Evolutionary conservation across 306 rosid genomes (phyloP).

Genomic region (Prunus fruticosa): DNA sequence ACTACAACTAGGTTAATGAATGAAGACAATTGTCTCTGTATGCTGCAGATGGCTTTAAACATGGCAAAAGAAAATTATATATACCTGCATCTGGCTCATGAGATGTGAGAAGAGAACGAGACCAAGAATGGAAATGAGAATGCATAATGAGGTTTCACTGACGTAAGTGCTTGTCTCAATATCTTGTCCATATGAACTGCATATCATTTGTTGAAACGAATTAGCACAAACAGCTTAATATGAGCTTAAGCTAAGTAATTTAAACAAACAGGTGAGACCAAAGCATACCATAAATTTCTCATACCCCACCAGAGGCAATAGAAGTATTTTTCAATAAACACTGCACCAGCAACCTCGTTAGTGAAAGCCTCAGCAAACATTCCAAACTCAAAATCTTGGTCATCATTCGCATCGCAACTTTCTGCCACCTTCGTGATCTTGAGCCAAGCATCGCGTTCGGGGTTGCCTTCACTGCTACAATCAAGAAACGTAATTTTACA

Average conservation of each 20-base stretch:
- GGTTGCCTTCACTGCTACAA: conserved; percentile 26
- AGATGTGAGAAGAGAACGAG: conserved; percentile 83
- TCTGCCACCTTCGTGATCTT: conserved; percentile 35
- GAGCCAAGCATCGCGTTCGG: conserved; percentile 55
- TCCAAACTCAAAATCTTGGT: conserved; percentile 55
- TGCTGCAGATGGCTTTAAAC: neutral
- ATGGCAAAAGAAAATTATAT: neutral
- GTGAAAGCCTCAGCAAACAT: conserved; percentile 79
- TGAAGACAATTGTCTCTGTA: neutral
- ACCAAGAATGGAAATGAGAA: conserved; percentile 65
- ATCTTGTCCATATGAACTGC: conserved; percentile 83
- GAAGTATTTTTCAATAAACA: conserved; percentile 60
- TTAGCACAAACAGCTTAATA: neutral
- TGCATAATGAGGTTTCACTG: conserved; percentile 60
- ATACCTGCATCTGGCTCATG: conserved; percentile 92
- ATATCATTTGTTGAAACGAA: conserved; percentile 6
- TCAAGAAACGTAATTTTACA: conserved; percentile 57
- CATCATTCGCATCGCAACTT: conserved; percentile 57
- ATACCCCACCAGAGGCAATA: conserved; percentile 98
- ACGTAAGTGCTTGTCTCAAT: conserved; percentile 41
- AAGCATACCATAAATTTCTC: conserved; percentile 59
- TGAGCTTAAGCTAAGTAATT: neutral
- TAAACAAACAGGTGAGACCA: neutral
- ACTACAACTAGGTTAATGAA: neutral
- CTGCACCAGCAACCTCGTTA: conserved; percentile 54